phyloP scores from a whole-genome alignment of 179 eudicot genomes.

The Beta corolliflora region DNA sequence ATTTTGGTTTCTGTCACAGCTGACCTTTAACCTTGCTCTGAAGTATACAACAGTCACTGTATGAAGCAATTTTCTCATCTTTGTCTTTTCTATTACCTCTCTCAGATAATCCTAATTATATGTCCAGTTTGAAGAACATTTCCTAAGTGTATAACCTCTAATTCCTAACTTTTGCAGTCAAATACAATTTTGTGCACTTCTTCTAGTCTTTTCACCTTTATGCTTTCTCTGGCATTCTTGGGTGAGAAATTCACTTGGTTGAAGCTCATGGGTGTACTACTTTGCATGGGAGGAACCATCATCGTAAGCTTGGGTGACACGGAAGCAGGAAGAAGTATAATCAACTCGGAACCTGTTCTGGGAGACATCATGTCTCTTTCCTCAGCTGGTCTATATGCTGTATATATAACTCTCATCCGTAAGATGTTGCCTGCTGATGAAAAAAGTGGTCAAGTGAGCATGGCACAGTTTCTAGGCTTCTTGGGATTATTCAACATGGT shows the following conservation, averaged over 20 bases:
- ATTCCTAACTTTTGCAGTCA: slow-evolving; percentile 57
- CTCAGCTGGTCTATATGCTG: slow-evolving; percentile 80
- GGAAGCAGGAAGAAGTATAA: slow-evolving; percentile 42
- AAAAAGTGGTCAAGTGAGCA: slow-evolving; percentile 68
- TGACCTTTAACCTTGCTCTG: slow-evolving; percentile 82
- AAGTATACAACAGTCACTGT: slow-evolving; percentile 95
- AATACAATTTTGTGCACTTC: slow-evolving; percentile 91
- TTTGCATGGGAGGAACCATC: slow-evolving; percentile 96
- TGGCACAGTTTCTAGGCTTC: slow-evolving; percentile 94
- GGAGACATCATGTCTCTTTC: slow-evolving; percentile 80
- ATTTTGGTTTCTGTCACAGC: slow-evolving; percentile 93
- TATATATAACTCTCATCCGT: slow-evolving; percentile 84
- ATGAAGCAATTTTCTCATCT: slow-evolving; percentile 34
- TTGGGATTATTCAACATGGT: slow-evolving; percentile 80
- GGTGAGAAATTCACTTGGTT: slow-evolving; percentile 91
- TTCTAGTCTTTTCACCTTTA: slow-evolving; percentile 92
- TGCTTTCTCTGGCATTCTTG: slow-evolving; percentile 77
- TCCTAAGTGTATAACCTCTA: not conserved
- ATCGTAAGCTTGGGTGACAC: slow-evolving; percentile 94
- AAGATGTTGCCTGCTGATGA: slow-evolving; percentile 76
- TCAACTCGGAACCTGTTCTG: slow-evolving; percentile 69
- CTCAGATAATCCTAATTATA: not conserved
- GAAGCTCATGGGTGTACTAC: slow-evolving; percentile 84
- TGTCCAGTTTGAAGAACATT: slow-evolving; percentile 2
- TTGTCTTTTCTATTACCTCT: not conserved